Conservation (phyloP, 1,284 basidiomycete genomes). For the Macrocystidia cucumis region DNA sequence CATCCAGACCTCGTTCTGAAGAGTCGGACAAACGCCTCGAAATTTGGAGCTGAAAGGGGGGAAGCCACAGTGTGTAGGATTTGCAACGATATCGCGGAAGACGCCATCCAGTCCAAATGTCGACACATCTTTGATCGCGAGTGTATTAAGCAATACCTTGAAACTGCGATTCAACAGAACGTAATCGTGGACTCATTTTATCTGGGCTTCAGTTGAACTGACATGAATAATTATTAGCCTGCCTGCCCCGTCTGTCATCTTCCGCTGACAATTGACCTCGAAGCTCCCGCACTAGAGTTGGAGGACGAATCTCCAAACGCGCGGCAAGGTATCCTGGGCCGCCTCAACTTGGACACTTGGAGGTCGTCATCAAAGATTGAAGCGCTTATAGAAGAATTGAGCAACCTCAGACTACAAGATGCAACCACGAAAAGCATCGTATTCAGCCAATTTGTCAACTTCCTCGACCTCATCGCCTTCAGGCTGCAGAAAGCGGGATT, state of each 20-base stretch:
- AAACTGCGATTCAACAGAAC: conserved; percentile 62
- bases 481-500: conserved; percentile 90
- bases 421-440: conserved; percentile 95
- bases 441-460: conserved; percentile 91
- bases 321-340: conserved; percentile 90
- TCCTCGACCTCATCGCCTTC: conserved; percentile 88
- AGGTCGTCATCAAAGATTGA: conserved; percentile 96
- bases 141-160: conserved; percentile 92
- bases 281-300: conserved; percentile 85
- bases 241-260: conserved; percentile 95
- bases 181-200: conserved; percentile 31
- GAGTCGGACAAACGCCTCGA: conserved; percentile 69
- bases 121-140: conserved; percentile 90
- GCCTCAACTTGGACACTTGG: conserved; percentile 87
- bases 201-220: conserved; percentile 3
- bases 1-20: conserved; percentile 94
- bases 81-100: conserved; percentile 97
- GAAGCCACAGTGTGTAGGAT: conserved; percentile 85
- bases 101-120: conserved; percentile 92
- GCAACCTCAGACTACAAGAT: conserved; percentile 77
- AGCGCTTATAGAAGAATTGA: conserved; percentile 91
- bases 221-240: conserved; percentile 41
- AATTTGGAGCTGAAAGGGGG: conserved; percentile 50
- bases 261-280: conserved; percentile 90
- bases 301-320: conserved; percentile 50